phyloP scores from a whole-genome alignment of 23 red algal species.

The Cyanidium caldarium region DNA sequence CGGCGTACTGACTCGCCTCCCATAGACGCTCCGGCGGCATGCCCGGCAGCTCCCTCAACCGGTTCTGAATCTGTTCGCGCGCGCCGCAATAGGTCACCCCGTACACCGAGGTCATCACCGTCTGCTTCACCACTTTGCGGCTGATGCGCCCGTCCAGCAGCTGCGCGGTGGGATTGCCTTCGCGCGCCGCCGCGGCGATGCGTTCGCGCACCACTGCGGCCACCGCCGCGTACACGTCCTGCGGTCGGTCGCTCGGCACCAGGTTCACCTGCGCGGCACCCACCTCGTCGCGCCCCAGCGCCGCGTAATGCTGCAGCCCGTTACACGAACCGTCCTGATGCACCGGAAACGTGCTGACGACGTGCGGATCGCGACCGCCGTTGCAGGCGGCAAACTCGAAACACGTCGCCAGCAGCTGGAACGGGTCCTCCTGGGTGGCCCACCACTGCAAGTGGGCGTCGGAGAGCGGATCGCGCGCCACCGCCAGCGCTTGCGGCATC shows the following conservation, averaged over 20 bases:
- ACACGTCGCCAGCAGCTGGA: slow-evolving; percentile 81
- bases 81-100: slow-evolving; percentile 83
- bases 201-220: slow-evolving; percentile 34
- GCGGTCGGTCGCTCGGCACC: slow-evolving; percentile 52
- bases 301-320: slow-evolving; percentile 95
- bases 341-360: slow-evolving; percentile 41
- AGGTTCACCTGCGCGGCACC: slow-evolving; percentile 74
- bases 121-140: slow-evolving; percentile 92
- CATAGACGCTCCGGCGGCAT: slow-evolving; percentile 25
- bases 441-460: slow-evolving; percentile 63
- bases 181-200: slow-evolving; percentile 22
- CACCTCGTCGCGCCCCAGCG: slow-evolving; percentile 46
- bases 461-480: slow-evolving; percentile 46
- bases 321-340: slow-evolving; percentile 91
- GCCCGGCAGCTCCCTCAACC: slow-evolving; percentile 27
- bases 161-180: slow-evolving; percentile 32
- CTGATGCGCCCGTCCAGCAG: slow-evolving; percentile 22
- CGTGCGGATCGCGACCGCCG: slow-evolving; percentile 26
- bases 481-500: slow-evolving; percentile 28
- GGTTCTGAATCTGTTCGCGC: slow-evolving; percentile 46
- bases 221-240: slow-evolving; percentile 82
- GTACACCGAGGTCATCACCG: slow-evolving; percentile 98
- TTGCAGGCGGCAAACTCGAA: slow-evolving; percentile 36
- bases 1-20: slow-evolving; percentile 32
- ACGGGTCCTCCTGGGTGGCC: slow-evolving; percentile 66